Percentiles rank a stretch among this genome's conserved stretches.
Evolutionary conservation across 345 rosid genomes (phyloP).

Genomic region (Eucalyptus cloeziana): DNA sequence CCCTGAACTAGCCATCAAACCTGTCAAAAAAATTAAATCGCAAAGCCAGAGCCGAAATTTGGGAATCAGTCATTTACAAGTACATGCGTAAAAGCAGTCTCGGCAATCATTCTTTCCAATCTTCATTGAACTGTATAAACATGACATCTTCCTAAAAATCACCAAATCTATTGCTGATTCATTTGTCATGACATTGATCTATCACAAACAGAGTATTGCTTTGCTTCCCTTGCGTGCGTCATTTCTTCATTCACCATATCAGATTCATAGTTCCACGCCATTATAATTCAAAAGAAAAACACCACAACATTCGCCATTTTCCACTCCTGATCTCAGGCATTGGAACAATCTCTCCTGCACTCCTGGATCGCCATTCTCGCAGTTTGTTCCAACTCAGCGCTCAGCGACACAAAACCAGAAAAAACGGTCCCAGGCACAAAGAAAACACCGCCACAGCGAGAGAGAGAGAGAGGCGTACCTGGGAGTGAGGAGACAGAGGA

Average conservation of each 20-base stretch:
- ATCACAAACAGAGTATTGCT: background rate
- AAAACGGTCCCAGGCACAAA: background rate
- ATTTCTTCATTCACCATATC: background rate
- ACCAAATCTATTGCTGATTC: background rate
- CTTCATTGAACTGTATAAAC: background rate
- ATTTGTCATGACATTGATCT: background rate
- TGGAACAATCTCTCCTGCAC: background rate
- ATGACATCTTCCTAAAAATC: background rate
- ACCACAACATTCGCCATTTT: background rate
- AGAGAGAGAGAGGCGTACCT: background rate
- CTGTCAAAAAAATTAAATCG: background rate
- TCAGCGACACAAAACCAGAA: background rate
- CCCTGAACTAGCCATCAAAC: background rate
- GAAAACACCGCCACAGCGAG: background rate
- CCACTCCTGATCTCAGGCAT: background rate
- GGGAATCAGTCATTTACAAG: background rate
- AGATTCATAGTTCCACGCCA: background rate
- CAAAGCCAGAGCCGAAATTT: background rate
- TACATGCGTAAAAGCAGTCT: background rate
- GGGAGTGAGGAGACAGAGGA: constrained; percentile 40
- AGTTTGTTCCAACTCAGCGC: background rate
- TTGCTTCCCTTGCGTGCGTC: background rate
- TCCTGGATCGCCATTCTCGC: background rate
- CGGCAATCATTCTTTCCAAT: background rate
- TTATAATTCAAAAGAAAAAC: background rate